These are phyloP conservation scores for Salix dunnii DNA, from an alignment of 345 rosid genomes.

Conservation along the genomic window DNA sequence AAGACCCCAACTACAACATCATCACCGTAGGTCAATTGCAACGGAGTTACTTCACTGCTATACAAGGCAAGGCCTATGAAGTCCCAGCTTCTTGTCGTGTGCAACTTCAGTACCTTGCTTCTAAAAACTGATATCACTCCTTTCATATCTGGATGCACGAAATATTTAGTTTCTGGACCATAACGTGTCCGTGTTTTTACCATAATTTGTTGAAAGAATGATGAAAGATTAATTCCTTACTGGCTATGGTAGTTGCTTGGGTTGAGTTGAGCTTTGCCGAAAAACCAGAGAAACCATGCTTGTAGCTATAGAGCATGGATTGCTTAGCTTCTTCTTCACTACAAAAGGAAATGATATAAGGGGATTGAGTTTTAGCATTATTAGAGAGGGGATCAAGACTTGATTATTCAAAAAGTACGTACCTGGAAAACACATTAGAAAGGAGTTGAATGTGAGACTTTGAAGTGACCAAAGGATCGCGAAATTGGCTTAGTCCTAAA, in stretches of 20 bases:
- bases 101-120: constrained; percentile 47
- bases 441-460: constrained; percentile 52
- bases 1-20: constrained; percentile 46
- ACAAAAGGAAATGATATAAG: background rate
- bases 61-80: constrained; percentile 55
- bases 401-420: background rate
- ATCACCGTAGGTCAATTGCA: constrained; percentile 41
- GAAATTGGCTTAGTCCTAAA: constrained; percentile 41
- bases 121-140: constrained; percentile 50
- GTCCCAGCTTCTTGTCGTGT: constrained; percentile 78
- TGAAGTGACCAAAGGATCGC: constrained; percentile 35
- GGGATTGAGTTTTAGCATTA: background rate
- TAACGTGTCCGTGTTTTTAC: too few species aligned
- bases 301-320: constrained; percentile 64
- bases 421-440: constrained; percentile 53
- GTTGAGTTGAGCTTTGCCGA: constrained; percentile 48
- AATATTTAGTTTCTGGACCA: too few species aligned
- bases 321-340: constrained; percentile 55
- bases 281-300: constrained; percentile 58
- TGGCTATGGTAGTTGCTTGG: constrained; percentile 49
- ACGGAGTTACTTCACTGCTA: constrained; percentile 17
- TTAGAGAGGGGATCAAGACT: background rate
- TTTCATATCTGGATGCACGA: constrained; percentile 36
- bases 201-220: background rate
- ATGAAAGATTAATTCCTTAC: constrained; percentile 22